Conservation (phyloP, 495 filamentous ascomycete species). For the Cryomyces antarcticus region DNA sequence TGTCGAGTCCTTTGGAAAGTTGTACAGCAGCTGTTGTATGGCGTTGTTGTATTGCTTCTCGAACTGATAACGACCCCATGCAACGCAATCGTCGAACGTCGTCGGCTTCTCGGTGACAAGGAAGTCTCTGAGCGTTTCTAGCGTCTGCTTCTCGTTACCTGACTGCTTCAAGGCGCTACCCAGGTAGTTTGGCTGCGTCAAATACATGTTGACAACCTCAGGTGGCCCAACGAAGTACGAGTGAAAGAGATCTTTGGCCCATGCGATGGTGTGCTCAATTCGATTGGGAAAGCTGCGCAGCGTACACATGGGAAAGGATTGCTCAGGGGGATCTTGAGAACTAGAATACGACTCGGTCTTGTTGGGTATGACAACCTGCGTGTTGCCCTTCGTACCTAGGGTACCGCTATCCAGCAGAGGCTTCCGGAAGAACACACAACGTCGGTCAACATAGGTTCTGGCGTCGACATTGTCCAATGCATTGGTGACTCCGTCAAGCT, state of each 20-base stretch:
- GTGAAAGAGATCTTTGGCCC: conserved; percentile 90
- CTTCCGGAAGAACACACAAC: conserved; percentile 98
- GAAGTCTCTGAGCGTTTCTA: conserved; percentile 76
- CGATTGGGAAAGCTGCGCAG: conserved; percentile 94
- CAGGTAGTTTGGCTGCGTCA: conserved; percentile 79
- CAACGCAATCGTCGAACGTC: conserved; percentile 86
- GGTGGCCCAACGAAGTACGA: conserved; percentile 81
- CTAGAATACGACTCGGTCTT: conserved; percentile 96
- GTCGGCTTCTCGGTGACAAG: conserved; percentile 85
- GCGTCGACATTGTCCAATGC: conserved; percentile 97
- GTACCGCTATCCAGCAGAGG: conserved; percentile 92
- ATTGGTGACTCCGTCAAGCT: conserved; percentile 85
- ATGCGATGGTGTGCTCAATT: conserved; percentile 98
- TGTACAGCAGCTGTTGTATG: conserved; percentile 89
- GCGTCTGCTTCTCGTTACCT: conserved; percentile 87
- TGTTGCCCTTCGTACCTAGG: conserved; percentile 95
- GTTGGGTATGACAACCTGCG: conserved; percentile 76
- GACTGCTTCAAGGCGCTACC: conserved; percentile 78
- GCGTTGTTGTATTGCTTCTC: conserved; percentile 95
- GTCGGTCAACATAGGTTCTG: conserved; percentile 87
- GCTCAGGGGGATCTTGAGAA: conserved; percentile 94
- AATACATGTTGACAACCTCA: conserved; percentile 87
- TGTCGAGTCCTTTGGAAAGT: conserved; percentile 85
- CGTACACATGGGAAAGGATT: conserved; percentile 98
- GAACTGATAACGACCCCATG: conserved; percentile 83